These are phyloP conservation scores for Hypholoma fasciculare DNA, from an alignment of 768 basidiomycete genomes.

Conservation along the genomic window DNA sequence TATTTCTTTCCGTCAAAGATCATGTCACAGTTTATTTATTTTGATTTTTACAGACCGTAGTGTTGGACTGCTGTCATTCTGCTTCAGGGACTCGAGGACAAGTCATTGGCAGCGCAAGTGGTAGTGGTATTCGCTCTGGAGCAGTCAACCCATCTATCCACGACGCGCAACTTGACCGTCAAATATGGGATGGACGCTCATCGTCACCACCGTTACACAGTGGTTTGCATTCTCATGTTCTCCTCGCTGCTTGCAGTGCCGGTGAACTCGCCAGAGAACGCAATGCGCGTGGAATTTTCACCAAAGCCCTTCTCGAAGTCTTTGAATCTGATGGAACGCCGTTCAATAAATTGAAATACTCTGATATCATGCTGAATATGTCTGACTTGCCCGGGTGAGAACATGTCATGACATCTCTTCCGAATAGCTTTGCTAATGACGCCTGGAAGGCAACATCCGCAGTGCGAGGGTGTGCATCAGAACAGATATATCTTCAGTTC, in stretches of 20 bases:
- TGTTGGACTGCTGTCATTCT: constrained; percentile 15
- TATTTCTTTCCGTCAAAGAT: too few relatives aligned
- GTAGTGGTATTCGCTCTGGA: too few relatives aligned
- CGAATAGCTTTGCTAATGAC: neutral
- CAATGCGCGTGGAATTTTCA: constrained; percentile 10
- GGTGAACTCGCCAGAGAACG: constrained; percentile 9
- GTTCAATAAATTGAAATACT: constrained; percentile 6
- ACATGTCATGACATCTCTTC: neutral
- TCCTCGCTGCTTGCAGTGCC: constrained; percentile 10
- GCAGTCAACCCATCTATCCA: too few relatives aligned
- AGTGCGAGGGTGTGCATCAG: constrained; percentile 11
- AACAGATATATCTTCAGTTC: neutral
- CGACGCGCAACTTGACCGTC: neutral
- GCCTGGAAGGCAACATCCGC: constrained; percentile 14
- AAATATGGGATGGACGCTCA: neutral
- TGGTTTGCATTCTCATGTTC: constrained; percentile 6
- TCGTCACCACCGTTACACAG: neutral
- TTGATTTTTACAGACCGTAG: constrained; percentile 5
- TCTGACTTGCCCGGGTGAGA: neutral
- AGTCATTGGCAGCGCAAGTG: neutral
- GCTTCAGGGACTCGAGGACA: constrained; percentile 4
- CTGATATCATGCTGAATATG: constrained; percentile 3
- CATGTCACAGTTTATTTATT: neutral
- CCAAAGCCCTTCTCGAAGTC: constrained; percentile 7
- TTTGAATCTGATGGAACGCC: neutral